These are phyloP conservation scores for Polygonum aviculare DNA, from an alignment of 148 eudicot genomes.

Conservation along the genomic window DNA sequence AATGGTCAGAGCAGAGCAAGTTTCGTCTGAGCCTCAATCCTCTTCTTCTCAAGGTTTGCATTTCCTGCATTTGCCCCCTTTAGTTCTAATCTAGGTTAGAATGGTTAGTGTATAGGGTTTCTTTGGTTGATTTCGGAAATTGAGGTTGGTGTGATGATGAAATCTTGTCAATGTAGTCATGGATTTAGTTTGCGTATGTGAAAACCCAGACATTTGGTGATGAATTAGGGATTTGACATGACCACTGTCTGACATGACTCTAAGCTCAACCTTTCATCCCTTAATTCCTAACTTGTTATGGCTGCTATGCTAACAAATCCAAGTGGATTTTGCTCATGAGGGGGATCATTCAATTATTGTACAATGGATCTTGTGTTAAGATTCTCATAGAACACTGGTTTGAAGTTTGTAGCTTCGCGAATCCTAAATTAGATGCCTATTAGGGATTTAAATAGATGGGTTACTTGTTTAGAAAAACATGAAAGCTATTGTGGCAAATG, in stretches of 20 bases:
- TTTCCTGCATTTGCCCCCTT: neutral
- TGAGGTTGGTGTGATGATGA: neutral
- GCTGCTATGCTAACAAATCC: neutral
- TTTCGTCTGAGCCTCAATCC: slow-evolving; percentile 33
- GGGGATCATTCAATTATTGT: neutral
- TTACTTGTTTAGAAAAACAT: neutral
- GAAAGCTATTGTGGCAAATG: neutral
- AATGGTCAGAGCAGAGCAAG: slow-evolving; percentile 49
- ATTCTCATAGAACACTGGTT: neutral
- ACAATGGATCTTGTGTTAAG: neutral
- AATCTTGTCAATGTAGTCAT: neutral
- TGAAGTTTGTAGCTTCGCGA: neutral
- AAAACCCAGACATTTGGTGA: neutral
- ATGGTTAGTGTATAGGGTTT: neutral
- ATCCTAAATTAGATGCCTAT: neutral
- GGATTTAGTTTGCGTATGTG: neutral
- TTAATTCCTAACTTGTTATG: neutral
- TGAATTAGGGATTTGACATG: neutral
- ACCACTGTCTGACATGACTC: neutral
- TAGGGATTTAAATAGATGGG: neutral
- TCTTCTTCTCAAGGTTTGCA: slow-evolving; percentile 35
- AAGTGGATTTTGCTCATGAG: neutral
- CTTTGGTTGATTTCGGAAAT: neutral
- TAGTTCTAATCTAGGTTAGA: neutral
- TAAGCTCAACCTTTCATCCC: neutral